Conservation (phyloP, 768 basidiomycete genomes). For the Hygrophoropsis aurantiaca region DNA sequence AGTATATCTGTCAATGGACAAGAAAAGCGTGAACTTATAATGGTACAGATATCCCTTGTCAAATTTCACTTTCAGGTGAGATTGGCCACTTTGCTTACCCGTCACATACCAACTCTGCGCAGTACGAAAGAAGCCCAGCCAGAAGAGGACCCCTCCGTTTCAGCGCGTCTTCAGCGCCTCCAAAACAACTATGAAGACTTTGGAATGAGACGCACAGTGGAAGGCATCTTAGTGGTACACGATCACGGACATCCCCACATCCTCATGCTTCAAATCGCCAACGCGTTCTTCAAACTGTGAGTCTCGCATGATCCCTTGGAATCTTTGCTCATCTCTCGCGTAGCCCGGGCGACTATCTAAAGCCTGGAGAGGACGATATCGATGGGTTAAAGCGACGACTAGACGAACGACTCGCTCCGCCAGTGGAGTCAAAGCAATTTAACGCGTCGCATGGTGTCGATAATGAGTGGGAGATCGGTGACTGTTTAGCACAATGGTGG, state of each 20-base stretch:
- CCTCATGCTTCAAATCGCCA: slow-evolving; percentile 97
- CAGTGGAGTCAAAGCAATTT: slow-evolving; percentile 70
- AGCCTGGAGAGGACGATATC: slow-evolving; percentile 91
- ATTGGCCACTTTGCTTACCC: slow-evolving; percentile 4
- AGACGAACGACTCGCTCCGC: slow-evolving; percentile 86
- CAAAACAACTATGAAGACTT: slow-evolving; percentile 97
- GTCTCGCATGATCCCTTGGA: slow-evolving; percentile 25
- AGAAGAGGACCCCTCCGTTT: slow-evolving; percentile 95
- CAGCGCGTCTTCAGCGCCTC: slow-evolving; percentile 88
- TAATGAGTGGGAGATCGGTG: slow-evolving; percentile 95
- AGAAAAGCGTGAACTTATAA: neutral
- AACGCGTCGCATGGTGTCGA: slow-evolving; percentile 74
- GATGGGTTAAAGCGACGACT: slow-evolving; percentile 88
- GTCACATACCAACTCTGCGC: slow-evolving; percentile 3
- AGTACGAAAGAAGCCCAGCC: slow-evolving; percentile 97
- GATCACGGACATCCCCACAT: slow-evolving; percentile 98
- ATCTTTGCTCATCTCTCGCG: neutral
- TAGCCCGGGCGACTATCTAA: slow-evolving; percentile 98
- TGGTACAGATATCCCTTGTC: slow-evolving; percentile 72
- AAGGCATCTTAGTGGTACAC: slow-evolving; percentile 76
- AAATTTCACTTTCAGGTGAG: slow-evolving; percentile 89
- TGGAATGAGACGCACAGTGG: slow-evolving; percentile 95
- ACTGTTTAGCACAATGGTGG: slow-evolving; percentile 99
- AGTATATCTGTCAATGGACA: slow-evolving; percentile 12
- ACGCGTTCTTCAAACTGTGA: slow-evolving; percentile 98